Conservation (phyloP, 257 asterid genomes). For the Solanum clarkiae region DNA sequence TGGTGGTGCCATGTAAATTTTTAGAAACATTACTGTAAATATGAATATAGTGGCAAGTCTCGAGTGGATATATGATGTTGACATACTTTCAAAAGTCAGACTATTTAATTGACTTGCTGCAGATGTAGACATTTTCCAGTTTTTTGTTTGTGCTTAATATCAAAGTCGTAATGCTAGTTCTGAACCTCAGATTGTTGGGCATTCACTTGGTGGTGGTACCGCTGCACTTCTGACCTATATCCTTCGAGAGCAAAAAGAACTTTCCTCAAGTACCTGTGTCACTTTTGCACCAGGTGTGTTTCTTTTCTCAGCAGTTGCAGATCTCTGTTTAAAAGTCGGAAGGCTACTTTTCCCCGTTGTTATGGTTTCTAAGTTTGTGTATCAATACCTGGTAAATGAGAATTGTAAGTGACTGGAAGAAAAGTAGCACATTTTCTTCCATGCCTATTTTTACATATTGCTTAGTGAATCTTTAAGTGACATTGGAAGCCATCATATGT, state of each 20-base stretch:
- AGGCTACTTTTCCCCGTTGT: neutral
- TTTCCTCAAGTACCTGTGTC: slow-evolving; percentile 50
- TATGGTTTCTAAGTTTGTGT: neutral
- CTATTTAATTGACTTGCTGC: neutral
- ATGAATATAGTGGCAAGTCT: neutral
- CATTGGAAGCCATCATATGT: neutral
- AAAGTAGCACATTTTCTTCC: neutral
- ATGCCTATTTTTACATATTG: neutral
- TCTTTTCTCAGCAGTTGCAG: neutral
- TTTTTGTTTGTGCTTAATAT: neutral
- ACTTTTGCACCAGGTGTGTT: slow-evolving; percentile 79
- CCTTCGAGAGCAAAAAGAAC: slow-evolving; percentile 70
- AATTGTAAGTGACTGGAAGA: neutral
- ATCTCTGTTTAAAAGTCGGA: neutral
- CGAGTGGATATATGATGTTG: neutral
- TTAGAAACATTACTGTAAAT: neutral
- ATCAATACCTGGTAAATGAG: neutral
- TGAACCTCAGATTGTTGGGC: slow-evolving; percentile 62
- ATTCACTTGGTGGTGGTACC: slow-evolving; percentile 92
- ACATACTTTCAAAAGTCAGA: neutral
- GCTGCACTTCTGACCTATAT: slow-evolving; percentile 81
- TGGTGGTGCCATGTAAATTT: neutral
- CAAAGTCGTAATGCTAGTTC: neutral
- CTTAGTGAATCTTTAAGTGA: neutral
- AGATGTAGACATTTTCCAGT: neutral